phyloP scores from a whole-genome alignment of 225 moss, liverwort and hornwort species.

The Anthoceros angustus region DNA sequence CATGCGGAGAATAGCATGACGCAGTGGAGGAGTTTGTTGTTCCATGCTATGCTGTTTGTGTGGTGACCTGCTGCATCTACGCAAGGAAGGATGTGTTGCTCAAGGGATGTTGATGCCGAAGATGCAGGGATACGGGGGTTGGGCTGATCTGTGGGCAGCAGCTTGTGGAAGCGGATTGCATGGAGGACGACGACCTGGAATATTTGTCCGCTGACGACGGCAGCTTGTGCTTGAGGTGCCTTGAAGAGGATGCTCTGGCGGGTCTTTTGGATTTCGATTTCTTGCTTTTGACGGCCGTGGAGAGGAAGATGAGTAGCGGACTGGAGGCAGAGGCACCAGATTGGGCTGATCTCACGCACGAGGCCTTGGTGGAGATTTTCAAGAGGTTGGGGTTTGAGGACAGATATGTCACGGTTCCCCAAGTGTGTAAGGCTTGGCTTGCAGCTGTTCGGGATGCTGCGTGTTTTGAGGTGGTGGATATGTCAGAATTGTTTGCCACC shows the following conservation, averaged over 20 bases:
- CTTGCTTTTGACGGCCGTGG: neutral
- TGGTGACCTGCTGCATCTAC: no score
- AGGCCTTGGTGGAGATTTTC: constrained; percentile 16
- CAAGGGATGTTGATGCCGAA: no score
- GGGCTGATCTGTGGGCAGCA: no score
- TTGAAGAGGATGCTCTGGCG: neutral
- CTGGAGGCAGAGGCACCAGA: neutral
- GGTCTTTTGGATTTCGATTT: neutral
- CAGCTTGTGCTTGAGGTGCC: neutral
- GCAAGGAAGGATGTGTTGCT: no score
- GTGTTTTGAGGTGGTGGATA: constrained; percentile 20
- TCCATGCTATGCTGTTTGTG: no score
- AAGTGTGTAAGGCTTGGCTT: constrained; percentile 22
- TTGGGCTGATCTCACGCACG: constrained; percentile 18
- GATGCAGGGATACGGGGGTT: no score
- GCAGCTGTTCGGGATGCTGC: constrained; percentile 14
- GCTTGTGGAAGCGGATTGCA: neutral
- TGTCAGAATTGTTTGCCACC: constrained; percentile 13
- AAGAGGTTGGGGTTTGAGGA: constrained; percentile 15
- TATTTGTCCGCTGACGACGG: neutral
- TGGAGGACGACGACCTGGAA: neutral
- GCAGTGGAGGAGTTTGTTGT: no score
- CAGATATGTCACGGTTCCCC: constrained; percentile 15
- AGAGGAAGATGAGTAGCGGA: neutral
- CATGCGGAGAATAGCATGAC: no score